Evolutionary conservation across 2,329 filamentous ascomycete genomes (phyloP), one percentile per base, ranked within the genome.

Genomic region (Ilyonectria sp.): DNA sequence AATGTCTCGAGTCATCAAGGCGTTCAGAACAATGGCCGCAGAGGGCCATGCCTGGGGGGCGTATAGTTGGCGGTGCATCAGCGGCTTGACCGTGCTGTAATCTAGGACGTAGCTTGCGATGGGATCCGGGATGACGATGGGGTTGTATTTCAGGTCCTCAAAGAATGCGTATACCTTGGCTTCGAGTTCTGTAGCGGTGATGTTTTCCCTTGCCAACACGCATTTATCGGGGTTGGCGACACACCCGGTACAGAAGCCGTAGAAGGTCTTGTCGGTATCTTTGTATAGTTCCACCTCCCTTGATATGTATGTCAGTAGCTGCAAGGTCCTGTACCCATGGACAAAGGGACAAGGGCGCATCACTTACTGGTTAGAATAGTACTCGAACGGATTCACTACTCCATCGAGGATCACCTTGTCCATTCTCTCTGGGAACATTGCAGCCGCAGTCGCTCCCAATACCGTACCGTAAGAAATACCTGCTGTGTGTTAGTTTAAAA

Each of bases 381-480:
- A 80, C 26, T 81, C 75, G 29, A 78, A 76, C 0, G 72, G 66
- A 49, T 80, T 80, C 7, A 75, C 66, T 1, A 79, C 75, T 21
- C 76, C 78, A 35, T 81, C 79, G 1, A 80, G 57, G 26, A 81
- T 63, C 55, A 80, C 64, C 59, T 73, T 79, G 54, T 79, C 78
- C 21, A 81, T 69, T 17, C 67, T 71, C 5, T 79, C 74, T 1
- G 79, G 82, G 60, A 83, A 84, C 81, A 85, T 84, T 50, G 80
- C 76, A 1, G 79, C 81, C 3, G 78, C 70, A 1, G 79, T 82
- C 6, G 76, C 75, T 6, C 83, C 83, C 5, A 84, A 66, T 0
- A 79, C 59, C 2, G 78, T 81, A 1, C 82, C 81, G 61, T 83
- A 84, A 0, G 80, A 83, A 46, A 82, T 69, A 54, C 44, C 35